Evolutionary conservation across 371 early-diverging fungal genomes (phyloP), one percentile per base, ranked within the genome.

Genomic region (Capillidium rhysosporum): DNA sequence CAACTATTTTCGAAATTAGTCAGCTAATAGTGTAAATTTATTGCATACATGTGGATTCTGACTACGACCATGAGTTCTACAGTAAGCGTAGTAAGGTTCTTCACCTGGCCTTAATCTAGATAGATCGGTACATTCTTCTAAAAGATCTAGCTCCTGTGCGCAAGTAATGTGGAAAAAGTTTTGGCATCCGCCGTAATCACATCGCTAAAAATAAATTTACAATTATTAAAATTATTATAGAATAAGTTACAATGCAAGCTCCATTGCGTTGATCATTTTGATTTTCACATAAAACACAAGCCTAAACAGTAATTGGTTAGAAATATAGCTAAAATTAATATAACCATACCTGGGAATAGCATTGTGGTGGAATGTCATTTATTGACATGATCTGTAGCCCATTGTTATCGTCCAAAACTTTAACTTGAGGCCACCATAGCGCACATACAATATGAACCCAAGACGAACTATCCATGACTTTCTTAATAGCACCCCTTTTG

Each of bases 401-500:
- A 16, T 44, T 34, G n/a, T 12, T 10, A 26, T 55, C 55, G 21
- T 45, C 45, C 34, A 34, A 34, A 10, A 55, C 39, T 24, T 55
- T 28, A 24, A 55, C 47, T 39, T 55, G 46, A 18, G 55, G 55
- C 46, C 46, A 55, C 55, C 55, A 55, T 21, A 55, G 40, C n/a
- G 55, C 55, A 46, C 55, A 55, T 46, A 55, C 55, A 14, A 55
- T 46, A 38, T 55, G 55, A 46, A 55, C 45, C 55, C 55, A 55
- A 21, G 23, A 8, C 16, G 28, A 26, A 28, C 29, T 38, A 47
- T 55, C 46, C 20, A 18, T 46, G n/a, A 47, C n/a, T 18, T 18
- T 34, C 26, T 55, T 55, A 7, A 55, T 14, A 8, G 55, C 55
- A 1, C 55, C 55, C 12, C 55, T 21, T 46, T 55, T 55, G 20